These are phyloP conservation scores for Backusella tuberculispora DNA, from an alignment of 192 early-diverging fungal genomes.

Conservation along the genomic window DNA sequence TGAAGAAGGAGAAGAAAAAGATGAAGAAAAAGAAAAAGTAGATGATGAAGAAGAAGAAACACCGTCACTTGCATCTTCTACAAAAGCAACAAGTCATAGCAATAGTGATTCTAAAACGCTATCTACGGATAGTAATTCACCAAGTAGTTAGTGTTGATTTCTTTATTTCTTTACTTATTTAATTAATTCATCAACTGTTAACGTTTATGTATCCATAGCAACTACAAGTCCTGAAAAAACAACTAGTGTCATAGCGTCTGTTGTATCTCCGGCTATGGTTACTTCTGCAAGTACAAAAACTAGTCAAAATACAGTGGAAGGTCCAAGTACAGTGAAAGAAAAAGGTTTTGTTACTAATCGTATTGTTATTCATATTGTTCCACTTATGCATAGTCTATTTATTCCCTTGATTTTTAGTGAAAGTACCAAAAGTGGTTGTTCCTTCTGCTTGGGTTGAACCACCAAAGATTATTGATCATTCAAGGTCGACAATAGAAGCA, in stretches of 20 bases:
- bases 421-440: slow-evolving; percentile 1
- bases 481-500: slow-evolving; percentile 10
- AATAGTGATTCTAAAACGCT: neutral
- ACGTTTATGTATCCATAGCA: neutral
- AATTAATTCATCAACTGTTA: neutral
- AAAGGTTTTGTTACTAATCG: slow-evolving; percentile 18
- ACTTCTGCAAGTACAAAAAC: slow-evolving; percentile 22
- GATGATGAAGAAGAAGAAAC: slow-evolving; percentile 9
- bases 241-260: neutral
- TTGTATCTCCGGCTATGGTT: neutral
- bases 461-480: slow-evolving; percentile 40
- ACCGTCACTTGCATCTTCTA: neutral
- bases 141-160: neutral
- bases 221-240: slow-evolving; percentile 20
- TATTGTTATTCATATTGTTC: neutral
- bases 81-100: neutral
- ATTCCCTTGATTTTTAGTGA: neutral
- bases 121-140: neutral
- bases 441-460: slow-evolving; percentile 41
- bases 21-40: slow-evolving; percentile 46
- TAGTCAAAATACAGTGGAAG: slow-evolving; percentile 28
- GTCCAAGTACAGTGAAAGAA: slow-evolving; percentile 22
- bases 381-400: neutral
- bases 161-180: neutral
- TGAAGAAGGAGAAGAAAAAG: neutral